These are phyloP conservation scores for Phytophthora macrochlamydospora DNA, from an alignment of 352 stramenopile species.

Conservation along the genomic window DNA sequence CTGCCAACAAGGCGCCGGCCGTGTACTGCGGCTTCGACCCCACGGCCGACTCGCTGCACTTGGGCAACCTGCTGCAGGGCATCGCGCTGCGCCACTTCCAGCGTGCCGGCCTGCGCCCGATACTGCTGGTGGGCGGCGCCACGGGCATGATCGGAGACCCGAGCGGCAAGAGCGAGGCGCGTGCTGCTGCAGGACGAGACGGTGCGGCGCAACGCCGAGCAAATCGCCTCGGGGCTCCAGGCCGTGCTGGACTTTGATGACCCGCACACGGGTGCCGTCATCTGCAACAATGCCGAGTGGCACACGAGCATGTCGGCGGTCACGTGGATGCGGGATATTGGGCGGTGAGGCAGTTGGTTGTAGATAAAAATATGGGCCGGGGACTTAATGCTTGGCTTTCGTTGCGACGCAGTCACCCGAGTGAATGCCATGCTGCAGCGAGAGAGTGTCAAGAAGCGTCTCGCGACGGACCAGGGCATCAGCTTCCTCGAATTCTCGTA, in stretches of 20 bases:
- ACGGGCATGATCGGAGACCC: constrained; percentile 97
- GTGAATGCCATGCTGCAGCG: constrained; percentile 99
- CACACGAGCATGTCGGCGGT: constrained; percentile 95
- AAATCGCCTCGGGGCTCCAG: constrained; percentile 92
- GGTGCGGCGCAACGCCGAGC: constrained; percentile 90
- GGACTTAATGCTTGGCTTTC: neutral
- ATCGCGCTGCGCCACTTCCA: constrained; percentile 91
- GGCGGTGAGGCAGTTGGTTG: constrained; percentile 32
- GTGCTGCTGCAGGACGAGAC: constrained; percentile 94
- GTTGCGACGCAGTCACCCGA: constrained; percentile 62
- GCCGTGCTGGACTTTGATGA: constrained; percentile 96
- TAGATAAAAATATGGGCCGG: too few relatives aligned
- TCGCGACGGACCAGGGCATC: constrained; percentile 95
- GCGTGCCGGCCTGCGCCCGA: constrained; percentile 86
- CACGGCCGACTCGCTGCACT: constrained; percentile 91
- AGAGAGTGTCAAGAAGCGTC: constrained; percentile 97
- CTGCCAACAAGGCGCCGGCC: constrained; percentile 27
- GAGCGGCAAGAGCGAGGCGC: constrained; percentile 97
- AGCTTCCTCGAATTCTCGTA: constrained; percentile 99
- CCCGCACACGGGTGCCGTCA: constrained; percentile 87
- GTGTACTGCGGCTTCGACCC: constrained; percentile 93
- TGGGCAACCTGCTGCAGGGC: constrained; percentile 90
- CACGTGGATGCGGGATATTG: constrained; percentile 98
- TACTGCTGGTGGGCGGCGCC: constrained; percentile 87
- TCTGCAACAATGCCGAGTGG: constrained; percentile 99